Base-by-base conservation (phyloP, 1,284 basidiomycete genomes). In the Coniophora puteana region DNA sequence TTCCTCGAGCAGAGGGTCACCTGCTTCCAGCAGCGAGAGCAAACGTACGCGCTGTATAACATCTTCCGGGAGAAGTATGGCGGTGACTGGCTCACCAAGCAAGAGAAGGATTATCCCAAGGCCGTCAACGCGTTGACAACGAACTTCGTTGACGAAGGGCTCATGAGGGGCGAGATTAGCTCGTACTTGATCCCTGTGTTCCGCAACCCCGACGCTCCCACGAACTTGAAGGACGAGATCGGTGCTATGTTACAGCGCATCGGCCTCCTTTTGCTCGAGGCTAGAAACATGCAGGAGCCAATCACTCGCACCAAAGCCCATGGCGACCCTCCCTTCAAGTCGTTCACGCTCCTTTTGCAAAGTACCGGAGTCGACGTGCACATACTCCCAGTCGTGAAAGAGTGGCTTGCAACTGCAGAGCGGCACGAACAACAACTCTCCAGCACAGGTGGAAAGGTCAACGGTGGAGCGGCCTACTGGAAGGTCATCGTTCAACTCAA, bases 391-490 rank as follows among this genome's bases (percentile, higher is more conserved):
- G 5, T 35, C 8, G 13, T 35, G 8, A 21, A 6, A 20, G 17
- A 8, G 5, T 35, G n/a, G 7, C 21, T 35, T 8, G 18, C 5
- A 7, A 35, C 13, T 7, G 33, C 33, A 20, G 18, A 21, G 20
- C 17, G 20, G n/a, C 33, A 35, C 17, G 33, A 35, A 20, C 20
- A 7, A 5, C 8, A 8, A 8, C 18, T 20, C 8, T 35, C 33
- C 6, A n/a, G n/a, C n/a, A n/a, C n/a, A n/a, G 10, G 23, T 13
- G 33, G 23, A 7, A 35, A 35, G 21, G 8, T 23, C 23, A 13
- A 21, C 20, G 33, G 33, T 16, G 33, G 33, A 20, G 33, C 33
- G n/a, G 13, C 12, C 20, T 35, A 35, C 14, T 35, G 33, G 33
- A 14, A 20, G 20, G 17, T 35, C 33, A 35, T 35, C 23, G 16